Conservation (phyloP, 2,329 filamentous ascomycete genomes). For the Rugonectria rugulosa region DNA sequence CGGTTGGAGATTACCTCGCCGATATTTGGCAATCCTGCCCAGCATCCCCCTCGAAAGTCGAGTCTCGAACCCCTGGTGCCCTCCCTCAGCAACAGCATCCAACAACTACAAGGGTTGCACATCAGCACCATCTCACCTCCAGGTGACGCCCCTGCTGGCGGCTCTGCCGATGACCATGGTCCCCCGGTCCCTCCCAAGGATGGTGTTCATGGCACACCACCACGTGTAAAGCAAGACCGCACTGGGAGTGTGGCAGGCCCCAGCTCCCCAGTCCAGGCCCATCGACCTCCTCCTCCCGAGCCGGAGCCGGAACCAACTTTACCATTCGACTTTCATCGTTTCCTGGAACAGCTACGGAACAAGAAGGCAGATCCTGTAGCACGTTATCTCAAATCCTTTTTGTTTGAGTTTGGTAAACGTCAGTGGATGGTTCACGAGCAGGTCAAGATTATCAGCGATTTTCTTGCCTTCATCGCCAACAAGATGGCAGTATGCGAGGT, state of each 20-base stretch:
- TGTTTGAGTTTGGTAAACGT: slow-evolving; percentile 93
- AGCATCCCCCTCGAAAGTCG: slow-evolving; percentile 83
- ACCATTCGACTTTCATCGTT: slow-evolving; percentile 96
- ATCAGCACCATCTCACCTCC: slow-evolving; percentile 50
- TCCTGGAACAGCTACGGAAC: slow-evolving; percentile 93
- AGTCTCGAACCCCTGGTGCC: slow-evolving; percentile 78
- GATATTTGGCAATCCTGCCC: slow-evolving; percentile 69
- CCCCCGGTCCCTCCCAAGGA: slow-evolving; percentile 70
- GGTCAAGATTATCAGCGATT: slow-evolving; percentile 98
- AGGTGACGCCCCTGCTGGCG: slow-evolving; percentile 47
- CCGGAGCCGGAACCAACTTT: slow-evolving; percentile 82
- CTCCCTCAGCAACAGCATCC: slow-evolving; percentile 56
- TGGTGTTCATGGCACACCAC: slow-evolving; percentile 52
- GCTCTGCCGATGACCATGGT: slow-evolving; percentile 54
- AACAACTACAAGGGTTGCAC: slow-evolving; percentile 54
- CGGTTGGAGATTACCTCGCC: slow-evolving; percentile 84
- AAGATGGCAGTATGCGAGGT: slow-evolving; percentile 98
- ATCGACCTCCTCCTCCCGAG: slow-evolving; percentile 74
- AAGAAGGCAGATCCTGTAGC: slow-evolving; percentile 98
- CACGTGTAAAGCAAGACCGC: slow-evolving; percentile 50
- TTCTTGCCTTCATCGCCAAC: slow-evolving; percentile 94
- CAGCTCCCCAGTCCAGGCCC: slow-evolving; percentile 58
- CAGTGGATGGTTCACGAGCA: slow-evolving; percentile 99
- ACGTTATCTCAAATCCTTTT: slow-evolving; percentile 91
- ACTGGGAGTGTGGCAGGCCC: slow-evolving; percentile 44